These are phyloP conservation scores for Nidularia pulvinata DNA, from an alignment of 768 basidiomycete species.

Conservation along the genomic window DNA sequence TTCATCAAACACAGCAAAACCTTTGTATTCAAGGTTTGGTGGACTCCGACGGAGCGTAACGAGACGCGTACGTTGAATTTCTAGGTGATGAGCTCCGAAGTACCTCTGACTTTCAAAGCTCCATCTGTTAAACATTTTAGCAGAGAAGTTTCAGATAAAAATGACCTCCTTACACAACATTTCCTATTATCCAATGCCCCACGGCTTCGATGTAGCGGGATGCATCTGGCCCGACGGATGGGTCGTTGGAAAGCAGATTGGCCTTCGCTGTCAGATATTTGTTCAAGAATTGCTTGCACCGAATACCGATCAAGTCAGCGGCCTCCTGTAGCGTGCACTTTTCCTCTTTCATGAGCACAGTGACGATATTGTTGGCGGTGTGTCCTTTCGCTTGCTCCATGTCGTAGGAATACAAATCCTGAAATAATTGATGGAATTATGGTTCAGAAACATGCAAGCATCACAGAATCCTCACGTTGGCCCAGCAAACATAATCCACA, in stretches of 20 bases:
- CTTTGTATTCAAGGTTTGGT: too few relatives aligned
- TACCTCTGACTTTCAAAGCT: neutral
- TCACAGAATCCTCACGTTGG: slow-evolving; percentile 23
- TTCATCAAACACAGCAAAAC: too few relatives aligned
- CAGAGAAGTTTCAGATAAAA: neutral
- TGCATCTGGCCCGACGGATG: neutral
- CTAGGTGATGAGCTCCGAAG: neutral
- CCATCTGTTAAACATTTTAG: neutral
- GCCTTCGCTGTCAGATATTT: neutral
- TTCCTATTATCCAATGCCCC: neutral
- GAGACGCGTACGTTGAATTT: neutral
- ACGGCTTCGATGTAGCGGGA: neutral
- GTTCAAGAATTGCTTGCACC: neutral
- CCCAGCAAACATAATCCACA: slow-evolving; percentile 39
- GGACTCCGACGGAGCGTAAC: neutral
- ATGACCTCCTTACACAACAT: neutral
- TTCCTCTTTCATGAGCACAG: slow-evolving; percentile 35
- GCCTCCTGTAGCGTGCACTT: slow-evolving; percentile 34
- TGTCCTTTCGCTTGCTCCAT: slow-evolving; percentile 40
- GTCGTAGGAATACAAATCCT: slow-evolving; percentile 48
- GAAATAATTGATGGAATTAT: slow-evolving; percentile 6
- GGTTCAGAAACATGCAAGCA: neutral
- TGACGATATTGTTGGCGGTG: slow-evolving; percentile 38
- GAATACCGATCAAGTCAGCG: neutral
- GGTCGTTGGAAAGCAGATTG: neutral